Conservation (phyloP, 225 moss, liverwort and hornwort species). For the Straminergon stramineum region DNA sequence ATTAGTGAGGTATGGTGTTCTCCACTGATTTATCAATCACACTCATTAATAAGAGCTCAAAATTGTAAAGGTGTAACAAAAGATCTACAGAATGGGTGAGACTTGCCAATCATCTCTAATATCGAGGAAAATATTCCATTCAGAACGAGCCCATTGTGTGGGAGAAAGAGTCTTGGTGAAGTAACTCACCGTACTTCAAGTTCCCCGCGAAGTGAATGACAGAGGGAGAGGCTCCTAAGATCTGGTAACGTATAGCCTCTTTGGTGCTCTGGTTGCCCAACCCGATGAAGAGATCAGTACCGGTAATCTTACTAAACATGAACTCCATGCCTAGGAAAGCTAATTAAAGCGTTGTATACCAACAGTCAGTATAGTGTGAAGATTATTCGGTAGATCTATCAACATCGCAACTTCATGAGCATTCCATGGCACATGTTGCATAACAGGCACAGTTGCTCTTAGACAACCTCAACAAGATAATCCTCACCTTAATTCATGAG, state of each 20-base stretch:
- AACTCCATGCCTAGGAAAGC: background rate
- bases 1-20: background rate
- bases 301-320: background rate
- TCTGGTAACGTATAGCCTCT: conserved; percentile 84
- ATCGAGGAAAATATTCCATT: background rate
- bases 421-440: background rate
- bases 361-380: background rate
- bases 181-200: conserved; percentile 81
- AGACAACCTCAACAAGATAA: background rate
- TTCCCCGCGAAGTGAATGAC: conserved; percentile 74
- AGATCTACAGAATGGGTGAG: background rate
- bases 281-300: background rate
- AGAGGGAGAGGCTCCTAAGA: conserved; percentile 68
- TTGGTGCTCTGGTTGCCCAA: conserved; percentile 61
- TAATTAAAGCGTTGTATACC: background rate
- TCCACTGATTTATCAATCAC: background rate
- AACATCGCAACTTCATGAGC: background rate
- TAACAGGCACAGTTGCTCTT: background rate
- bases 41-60: background rate
- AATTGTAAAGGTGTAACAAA: background rate
- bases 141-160: background rate
- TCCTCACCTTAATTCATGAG: background rate
- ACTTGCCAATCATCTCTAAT: background rate
- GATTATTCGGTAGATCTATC: background rate
- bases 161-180: background rate